Percentiles rank a stretch among this genome's conserved stretches.
These are phyloP conservation scores for Puccinia hordei DNA, from an alignment of 1,284 basidiomycete species.

Conservation along the genomic window DNA sequence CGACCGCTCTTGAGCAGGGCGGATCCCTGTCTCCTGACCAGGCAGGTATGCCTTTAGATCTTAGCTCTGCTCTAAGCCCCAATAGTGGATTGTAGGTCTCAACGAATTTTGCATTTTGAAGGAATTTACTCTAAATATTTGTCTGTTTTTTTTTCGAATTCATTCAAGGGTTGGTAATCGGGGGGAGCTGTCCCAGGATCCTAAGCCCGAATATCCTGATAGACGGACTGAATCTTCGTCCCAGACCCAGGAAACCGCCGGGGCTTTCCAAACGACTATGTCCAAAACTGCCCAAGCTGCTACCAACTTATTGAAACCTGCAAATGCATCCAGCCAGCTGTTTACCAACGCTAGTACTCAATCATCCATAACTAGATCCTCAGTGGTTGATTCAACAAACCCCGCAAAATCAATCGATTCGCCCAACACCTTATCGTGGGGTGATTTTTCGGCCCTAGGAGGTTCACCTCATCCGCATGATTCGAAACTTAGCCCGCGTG, in stretches of 20 bases:
- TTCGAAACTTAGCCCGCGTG: background rate
- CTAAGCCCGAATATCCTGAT: slow-evolving; percentile 22
- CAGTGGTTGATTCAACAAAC: background rate
- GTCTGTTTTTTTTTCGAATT: background rate
- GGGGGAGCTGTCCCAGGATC: slow-evolving; percentile 12
- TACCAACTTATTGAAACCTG: slow-evolving; percentile 28
- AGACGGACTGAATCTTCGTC: slow-evolving; percentile 11
- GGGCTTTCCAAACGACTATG: slow-evolving; percentile 28
- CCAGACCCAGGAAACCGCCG: slow-evolving; percentile 1
- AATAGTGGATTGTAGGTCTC: slow-evolving; percentile 37
- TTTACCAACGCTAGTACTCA: slow-evolving; percentile 8
- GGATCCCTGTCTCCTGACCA: background rate
- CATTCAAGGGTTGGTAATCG: background rate
- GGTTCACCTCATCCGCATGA: no score
- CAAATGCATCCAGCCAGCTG: slow-evolving; percentile 9
- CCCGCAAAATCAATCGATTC: background rate
- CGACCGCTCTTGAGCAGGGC: background rate
- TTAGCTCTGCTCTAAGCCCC: background rate
- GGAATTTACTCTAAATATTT: background rate
- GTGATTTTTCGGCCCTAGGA: slow-evolving; percentile 19
- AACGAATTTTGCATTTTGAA: background rate
- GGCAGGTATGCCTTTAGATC: background rate
- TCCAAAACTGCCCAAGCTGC: slow-evolving; percentile 30
- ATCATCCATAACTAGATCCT: background rate
- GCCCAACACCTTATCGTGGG: slow-evolving; percentile 6